phyloP scores from a whole-genome alignment of 208 protist species.

The Paratrypanosoma confusum region DNA sequence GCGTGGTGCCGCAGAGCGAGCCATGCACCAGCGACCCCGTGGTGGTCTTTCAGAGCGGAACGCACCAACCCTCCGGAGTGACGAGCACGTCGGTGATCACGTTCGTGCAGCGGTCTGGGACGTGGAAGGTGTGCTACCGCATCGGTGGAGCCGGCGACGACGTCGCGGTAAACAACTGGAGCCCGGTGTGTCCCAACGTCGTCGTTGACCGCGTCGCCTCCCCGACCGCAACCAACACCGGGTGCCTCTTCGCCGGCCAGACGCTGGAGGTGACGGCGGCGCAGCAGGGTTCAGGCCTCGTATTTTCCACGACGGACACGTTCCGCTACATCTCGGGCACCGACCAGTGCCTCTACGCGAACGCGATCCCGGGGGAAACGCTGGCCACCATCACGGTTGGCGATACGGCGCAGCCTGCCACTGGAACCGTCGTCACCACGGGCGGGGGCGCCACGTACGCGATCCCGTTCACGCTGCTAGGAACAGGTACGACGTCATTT shows the following conservation, averaged over 20 bases:
- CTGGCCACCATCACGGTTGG: slow-evolving; percentile 29
- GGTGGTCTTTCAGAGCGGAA: slow-evolving; percentile 31
- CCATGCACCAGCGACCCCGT: slow-evolving; percentile 43
- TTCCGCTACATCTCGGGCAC: slow-evolving; percentile 41
- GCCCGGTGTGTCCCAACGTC: slow-evolving; percentile 51
- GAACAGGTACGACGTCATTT: slow-evolving; percentile 31
- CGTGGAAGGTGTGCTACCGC: slow-evolving; percentile 82
- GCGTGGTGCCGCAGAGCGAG: slow-evolving; percentile 47
- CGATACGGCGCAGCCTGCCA: slow-evolving; percentile 26
- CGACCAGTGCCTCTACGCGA: slow-evolving; percentile 35
- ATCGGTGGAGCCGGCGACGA: slow-evolving; percentile 24
- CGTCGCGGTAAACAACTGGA: slow-evolving; percentile 53
- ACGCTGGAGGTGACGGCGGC: slow-evolving; percentile 26
- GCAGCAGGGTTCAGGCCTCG: slow-evolving; percentile 7
- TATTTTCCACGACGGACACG: slow-evolving; percentile 19
- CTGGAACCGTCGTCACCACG: slow-evolving; percentile 19
- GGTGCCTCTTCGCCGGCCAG: slow-evolving; percentile 64
- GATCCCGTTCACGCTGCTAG: slow-evolving; percentile 46
- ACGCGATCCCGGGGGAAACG: slow-evolving; percentile 13
- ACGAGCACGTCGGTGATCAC: slow-evolving; percentile 20
- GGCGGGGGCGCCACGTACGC: slow-evolving; percentile 8
- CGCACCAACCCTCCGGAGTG: slow-evolving; percentile 1
- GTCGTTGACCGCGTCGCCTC: slow-evolving; percentile 22
- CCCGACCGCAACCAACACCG: slow-evolving; percentile 25
- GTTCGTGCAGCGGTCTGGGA: slow-evolving; percentile 36